These are phyloP conservation scores for Rutidosis leptorrhynchoides DNA, from an alignment of 129 eudicot genomes.

Conservation along the genomic window DNA sequence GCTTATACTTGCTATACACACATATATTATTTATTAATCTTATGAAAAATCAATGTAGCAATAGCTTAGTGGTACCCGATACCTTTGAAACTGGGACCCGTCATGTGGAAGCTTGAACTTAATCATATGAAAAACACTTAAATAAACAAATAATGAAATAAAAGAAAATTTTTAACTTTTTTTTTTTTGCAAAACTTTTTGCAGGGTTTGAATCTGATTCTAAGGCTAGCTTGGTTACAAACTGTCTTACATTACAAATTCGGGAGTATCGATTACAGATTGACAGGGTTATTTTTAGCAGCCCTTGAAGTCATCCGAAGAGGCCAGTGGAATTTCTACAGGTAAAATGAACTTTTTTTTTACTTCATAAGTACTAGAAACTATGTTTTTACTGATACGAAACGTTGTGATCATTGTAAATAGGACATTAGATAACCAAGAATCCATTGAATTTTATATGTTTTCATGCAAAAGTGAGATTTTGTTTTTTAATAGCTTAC, in stretches of 20 bases:
- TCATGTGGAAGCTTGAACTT: too few relatives aligned
- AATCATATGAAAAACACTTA: too few relatives aligned
- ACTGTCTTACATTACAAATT: slow-evolving; percentile 80
- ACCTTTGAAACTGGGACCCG: too few relatives aligned
- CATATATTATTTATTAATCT: not conserved
- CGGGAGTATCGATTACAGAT: slow-evolving; percentile 78
- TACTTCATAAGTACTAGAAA: not conserved
- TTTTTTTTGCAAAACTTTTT: slow-evolving; percentile 5
- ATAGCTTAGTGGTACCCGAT: too few relatives aligned
- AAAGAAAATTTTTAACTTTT: not conserved
- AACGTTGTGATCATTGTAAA: not conserved
- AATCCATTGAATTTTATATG: not conserved
- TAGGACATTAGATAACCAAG: not conserved
- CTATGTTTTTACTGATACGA: too few relatives aligned
- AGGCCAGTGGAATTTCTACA: slow-evolving; percentile 97
- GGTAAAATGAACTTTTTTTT: slow-evolving; percentile 42
- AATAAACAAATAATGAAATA: not conserved
- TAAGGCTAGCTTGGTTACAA: slow-evolving; percentile 94
- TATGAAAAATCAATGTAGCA: too few relatives aligned
- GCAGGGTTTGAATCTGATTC: slow-evolving; percentile 83
- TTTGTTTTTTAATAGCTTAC: slow-evolving; percentile 14
- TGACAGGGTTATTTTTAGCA: slow-evolving; percentile 88
- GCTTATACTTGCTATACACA: slow-evolving; percentile 18
- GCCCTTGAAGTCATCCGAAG: slow-evolving; percentile 97
- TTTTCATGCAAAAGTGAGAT: not conserved